Evolutionary conservation across 352 stramenopile species (phyloP).

Genomic region (Globisporangium alternatum): DNA sequence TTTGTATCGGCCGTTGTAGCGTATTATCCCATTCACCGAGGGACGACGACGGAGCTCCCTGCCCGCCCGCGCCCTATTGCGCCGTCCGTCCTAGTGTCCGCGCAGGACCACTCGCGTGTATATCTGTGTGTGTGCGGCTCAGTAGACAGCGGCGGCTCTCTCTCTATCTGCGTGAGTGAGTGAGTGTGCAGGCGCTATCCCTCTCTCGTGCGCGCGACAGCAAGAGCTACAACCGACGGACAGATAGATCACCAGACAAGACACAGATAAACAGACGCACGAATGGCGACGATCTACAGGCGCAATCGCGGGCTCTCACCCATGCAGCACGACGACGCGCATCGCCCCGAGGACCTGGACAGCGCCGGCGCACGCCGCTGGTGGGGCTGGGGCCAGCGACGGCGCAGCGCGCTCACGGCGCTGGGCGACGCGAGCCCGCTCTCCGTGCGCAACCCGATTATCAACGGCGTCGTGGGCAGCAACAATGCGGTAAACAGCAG

Average conservation of each 20-base stretch:
- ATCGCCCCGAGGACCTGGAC: slow-evolving; percentile 18
- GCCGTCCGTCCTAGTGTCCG: too few relatives aligned
- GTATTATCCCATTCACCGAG: too few relatives aligned
- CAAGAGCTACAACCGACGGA: not conserved
- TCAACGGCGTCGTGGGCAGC: slow-evolving; percentile 17
- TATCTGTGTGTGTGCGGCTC: too few relatives aligned
- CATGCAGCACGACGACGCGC: slow-evolving; percentile 27
- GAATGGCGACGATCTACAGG: slow-evolving; percentile 62
- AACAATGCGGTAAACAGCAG: not conserved
- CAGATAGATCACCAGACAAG: not conserved
- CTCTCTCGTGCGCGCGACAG: too few relatives aligned
- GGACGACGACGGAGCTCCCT: too few relatives aligned
- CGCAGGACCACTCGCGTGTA: too few relatives aligned
- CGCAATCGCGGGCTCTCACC: slow-evolving; percentile 42
- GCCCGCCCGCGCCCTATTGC: too few relatives aligned
- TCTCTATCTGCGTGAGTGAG: too few relatives aligned
- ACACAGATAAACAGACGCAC: not conserved
- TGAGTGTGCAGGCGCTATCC: not conserved
- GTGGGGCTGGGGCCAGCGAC: slow-evolving; percentile 10
- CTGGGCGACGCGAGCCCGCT: slow-evolving; percentile 9
- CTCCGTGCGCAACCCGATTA: slow-evolving; percentile 11
- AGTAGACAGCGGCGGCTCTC: too few relatives aligned
- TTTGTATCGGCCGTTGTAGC: too few relatives aligned
- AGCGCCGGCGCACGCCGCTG: slow-evolving; percentile 7
- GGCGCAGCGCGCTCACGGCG: slow-evolving; percentile 25